phyloP scores from a whole-genome alignment of 2,329 filamentous ascomycete species.

The Aspergillus luchuensis region DNA sequence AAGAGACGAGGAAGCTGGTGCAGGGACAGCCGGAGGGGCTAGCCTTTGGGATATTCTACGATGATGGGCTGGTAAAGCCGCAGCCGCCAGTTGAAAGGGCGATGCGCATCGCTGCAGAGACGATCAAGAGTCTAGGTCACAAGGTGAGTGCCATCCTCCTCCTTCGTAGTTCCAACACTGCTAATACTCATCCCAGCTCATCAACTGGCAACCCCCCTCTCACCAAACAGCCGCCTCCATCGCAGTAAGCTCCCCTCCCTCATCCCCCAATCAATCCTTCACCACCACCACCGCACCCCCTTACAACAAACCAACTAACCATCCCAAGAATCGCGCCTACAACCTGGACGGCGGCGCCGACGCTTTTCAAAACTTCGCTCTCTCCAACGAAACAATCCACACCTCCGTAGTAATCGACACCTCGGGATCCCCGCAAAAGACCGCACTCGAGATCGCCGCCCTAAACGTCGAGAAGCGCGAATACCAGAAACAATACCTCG shows the following conservation, averaged over 20 bases:
- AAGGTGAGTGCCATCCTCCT: constrained; percentile 27
- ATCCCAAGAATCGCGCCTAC: constrained; percentile 25
- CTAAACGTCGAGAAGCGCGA: constrained; percentile 57
- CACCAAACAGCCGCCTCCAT: constrained; percentile 47
- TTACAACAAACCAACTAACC: constrained; percentile 14
- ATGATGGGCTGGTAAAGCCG: constrained; percentile 54
- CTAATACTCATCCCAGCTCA: constrained; percentile 38
- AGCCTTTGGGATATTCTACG: constrained; percentile 57
- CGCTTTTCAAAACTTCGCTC: constrained; percentile 51
- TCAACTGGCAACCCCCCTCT: constrained; percentile 60
- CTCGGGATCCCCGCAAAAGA: constrained; percentile 38
- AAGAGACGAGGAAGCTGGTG: constrained; percentile 42
- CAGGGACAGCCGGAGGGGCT: constrained; percentile 43
- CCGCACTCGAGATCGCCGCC: constrained; percentile 47
- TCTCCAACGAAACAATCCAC: constrained; percentile 59
- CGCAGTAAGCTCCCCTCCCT: constrained; percentile 33
- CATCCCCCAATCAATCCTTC: constrained; percentile 3
- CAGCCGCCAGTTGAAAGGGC: constrained; percentile 62
- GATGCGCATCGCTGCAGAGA: constrained; percentile 53
- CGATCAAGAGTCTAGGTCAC: constrained; percentile 57
- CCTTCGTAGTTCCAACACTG: background rate
- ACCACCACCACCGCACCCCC: too few species aligned
- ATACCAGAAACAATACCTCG: constrained; percentile 61
- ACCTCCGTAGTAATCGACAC: constrained; percentile 43
- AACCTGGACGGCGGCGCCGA: constrained; percentile 54